Percentiles rank a stretch among this genome's conserved stretches.
These are phyloP conservation scores for Austroboletus novae-zelandiae DNA, from an alignment of 1,284 basidiomycete species.

Conservation along the genomic window DNA sequence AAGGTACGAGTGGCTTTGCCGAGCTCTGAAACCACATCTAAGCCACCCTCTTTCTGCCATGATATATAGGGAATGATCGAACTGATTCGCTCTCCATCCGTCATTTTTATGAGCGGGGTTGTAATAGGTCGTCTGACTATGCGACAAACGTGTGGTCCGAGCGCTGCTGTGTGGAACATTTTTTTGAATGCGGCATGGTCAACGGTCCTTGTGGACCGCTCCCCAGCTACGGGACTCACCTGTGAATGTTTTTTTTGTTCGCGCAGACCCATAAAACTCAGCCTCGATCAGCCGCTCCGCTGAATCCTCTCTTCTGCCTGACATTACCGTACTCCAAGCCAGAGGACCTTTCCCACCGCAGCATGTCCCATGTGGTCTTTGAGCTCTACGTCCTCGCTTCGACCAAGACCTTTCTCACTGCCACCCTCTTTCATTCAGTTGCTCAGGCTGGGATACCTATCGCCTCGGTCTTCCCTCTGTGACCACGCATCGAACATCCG, in stretches of 20 bases:
- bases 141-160: slow-evolving; percentile 17
- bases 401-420: slow-evolving; percentile 1
- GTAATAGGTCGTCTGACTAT: slow-evolving; percentile 8
- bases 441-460: not conserved
- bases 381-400: slow-evolving; percentile 1
- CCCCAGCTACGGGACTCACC: not conserved
- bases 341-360: slow-evolving; percentile 1
- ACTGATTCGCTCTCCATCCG: slow-evolving; percentile 1
- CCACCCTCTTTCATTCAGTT: slow-evolving; percentile 5
- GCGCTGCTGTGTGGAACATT: slow-evolving; percentile 8
- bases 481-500: not conserved
- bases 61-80: slow-evolving; percentile 13
- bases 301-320: not conserved
- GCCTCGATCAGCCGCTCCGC: not conserved
- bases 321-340: slow-evolving; percentile 3
- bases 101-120: slow-evolving; percentile 6
- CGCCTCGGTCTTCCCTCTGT: not conserved
- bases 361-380: slow-evolving; percentile 6
- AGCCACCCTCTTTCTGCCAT: slow-evolving; percentile 16
- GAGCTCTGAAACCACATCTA: slow-evolving; percentile 17
- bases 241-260: slow-evolving; percentile 2
- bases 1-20: slow-evolving; percentile 19
- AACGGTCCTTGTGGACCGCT: not conserved
- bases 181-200: slow-evolving; percentile 11
- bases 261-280: slow-evolving; percentile 3